Percentiles rank a stretch among this genome's conserved stretches.
Conservation (phyloP, 805 yeast species). For the Starmerella vaccinii region DNA sequence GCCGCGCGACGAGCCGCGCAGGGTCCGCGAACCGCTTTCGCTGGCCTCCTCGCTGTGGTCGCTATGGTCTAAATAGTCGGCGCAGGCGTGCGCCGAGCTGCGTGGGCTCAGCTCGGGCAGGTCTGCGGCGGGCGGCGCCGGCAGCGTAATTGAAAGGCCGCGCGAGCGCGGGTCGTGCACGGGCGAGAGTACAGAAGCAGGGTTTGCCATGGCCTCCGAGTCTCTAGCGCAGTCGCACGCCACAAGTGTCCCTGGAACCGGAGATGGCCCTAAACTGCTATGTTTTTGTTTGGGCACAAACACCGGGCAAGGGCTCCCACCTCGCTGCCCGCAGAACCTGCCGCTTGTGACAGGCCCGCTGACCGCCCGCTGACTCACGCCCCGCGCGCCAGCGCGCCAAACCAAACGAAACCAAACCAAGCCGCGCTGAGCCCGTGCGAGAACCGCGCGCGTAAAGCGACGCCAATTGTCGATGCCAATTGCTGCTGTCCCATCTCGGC, state of each 20-base stretch:
- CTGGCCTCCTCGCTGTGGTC: too few species aligned
- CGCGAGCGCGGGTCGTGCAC: neutral
- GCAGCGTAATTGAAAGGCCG: neutral
- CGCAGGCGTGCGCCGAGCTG: neutral
- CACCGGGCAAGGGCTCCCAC: conserved; percentile 2
- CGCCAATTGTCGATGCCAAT: too few species aligned
- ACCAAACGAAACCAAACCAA: neutral
- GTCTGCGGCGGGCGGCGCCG: neutral
- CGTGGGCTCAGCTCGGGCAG: neutral
- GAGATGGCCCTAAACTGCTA: conserved; percentile 1
- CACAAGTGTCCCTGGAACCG: neutral
- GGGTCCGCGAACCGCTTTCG: too few species aligned
- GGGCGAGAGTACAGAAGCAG: neutral
- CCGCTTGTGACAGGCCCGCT: conserved; percentile 4
- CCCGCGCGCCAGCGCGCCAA: neutral
- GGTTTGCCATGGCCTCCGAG: neutral
- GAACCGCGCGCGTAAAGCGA: too few species aligned
- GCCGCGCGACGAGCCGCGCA: too few species aligned
- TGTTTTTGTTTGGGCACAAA: conserved; percentile 2
- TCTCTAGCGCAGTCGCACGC: neutral
- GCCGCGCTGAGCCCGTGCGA: too few species aligned
- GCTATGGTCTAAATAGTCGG: too few species aligned
- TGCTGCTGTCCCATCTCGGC: too few species aligned
- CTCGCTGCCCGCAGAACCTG: neutral
- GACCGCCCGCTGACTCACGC: too few species aligned